Evolutionary conservation across 2,329 filamentous ascomycete genomes (phyloP), one percentile per base, ranked within the genome.

Genomic region (Beauveria medogensis): DNA sequence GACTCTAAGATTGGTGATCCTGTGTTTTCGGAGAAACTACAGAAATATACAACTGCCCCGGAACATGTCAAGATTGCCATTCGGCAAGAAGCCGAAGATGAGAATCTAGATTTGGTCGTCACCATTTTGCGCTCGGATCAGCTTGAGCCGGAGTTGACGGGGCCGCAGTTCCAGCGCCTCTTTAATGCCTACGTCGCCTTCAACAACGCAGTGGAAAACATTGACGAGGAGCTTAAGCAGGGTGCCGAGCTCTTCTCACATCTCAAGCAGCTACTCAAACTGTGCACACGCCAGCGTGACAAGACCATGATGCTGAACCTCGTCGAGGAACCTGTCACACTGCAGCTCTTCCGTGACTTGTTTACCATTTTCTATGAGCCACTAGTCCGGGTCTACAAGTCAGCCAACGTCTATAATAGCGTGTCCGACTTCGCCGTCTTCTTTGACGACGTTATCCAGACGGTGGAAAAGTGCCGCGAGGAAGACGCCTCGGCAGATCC

Each of bases 341-440:
- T 99, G n/a, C 89, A 95, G 71, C 82, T 99, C 30, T 94, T 99
- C 82, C 86, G 92, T 53, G 94, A 99, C 69, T 82, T 99, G 26
- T 97, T 99, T 73, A 96, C 92, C 40, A 97, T 99, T 71, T 99
- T 99, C 77, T 99, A 99, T 75, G 94, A 99, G 72, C 94, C 94
- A 0, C 85, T 99, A 24, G 91, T 99, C 18, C 85, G 94, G 53
- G 94, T 99, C 0, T 99, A 99, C 81, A 99, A 97, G 76, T 96
- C 92, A 22, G 94, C 94, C 65, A 99, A 97, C 68, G 93, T 99
- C 28, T 97, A 97, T 80, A 94, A 87, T 78, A 95, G 90, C 70
- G 93, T 99, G 63, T 97, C 93, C 0, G 94, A 99, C 73, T 97
- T 99, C 76, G 90, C 93, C 0, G 81, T 86, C 44, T 99, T 99